A percentile compares a stretch with the other conserved stretches of the same genome.
Conservation (phyloP, 1,139 yeast genomes). For the Kodamaea arcana region DNA sequence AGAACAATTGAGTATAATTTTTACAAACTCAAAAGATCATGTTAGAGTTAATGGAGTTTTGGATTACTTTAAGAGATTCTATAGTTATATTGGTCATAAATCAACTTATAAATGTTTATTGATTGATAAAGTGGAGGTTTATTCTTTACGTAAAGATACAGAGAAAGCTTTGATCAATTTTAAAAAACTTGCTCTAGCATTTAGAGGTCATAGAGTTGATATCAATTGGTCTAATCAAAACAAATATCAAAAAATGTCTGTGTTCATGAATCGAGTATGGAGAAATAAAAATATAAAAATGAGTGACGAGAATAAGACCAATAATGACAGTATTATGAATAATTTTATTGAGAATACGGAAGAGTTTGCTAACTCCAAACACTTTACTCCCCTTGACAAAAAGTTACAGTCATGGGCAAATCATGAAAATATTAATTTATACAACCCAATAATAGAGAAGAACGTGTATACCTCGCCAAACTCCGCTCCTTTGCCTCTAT, state of each 20-base stretch:
- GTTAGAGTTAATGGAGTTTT: constrained; percentile 28
- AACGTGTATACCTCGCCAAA: constrained; percentile 25
- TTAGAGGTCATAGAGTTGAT: constrained; percentile 14
- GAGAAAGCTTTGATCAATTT: constrained; percentile 24
- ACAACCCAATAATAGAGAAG: constrained; percentile 25
- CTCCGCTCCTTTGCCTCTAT: constrained; percentile 19
- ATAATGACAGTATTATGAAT: constrained; percentile 7
- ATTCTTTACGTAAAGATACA: constrained; percentile 22
- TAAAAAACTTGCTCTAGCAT: constrained; percentile 18
- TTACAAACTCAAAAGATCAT: constrained; percentile 24
- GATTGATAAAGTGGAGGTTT: constrained; percentile 30
- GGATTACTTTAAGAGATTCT: constrained; percentile 36
- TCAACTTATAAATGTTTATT: constrained; percentile 24
- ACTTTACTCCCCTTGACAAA: constrained; percentile 15
- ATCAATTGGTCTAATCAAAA: constrained; percentile 8
- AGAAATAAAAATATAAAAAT: constrained; percentile 22
- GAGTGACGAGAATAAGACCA: constrained; percentile 10
- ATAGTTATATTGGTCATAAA: constrained; percentile 32
- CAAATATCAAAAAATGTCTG: constrained; percentile 12
- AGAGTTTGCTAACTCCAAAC: no score
- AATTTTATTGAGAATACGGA: no score
- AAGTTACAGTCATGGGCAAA: constrained; percentile 16
- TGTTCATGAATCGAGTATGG: constrained; percentile 21
- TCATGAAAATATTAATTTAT: constrained; percentile 10
- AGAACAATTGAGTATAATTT: constrained; percentile 26